A percentile compares a stretch with the other conserved stretches of the same genome.
These are phyloP conservation scores for Jamesozyma gamospora DNA, from an alignment of 805 yeast genomes.

Conservation along the genomic window DNA sequence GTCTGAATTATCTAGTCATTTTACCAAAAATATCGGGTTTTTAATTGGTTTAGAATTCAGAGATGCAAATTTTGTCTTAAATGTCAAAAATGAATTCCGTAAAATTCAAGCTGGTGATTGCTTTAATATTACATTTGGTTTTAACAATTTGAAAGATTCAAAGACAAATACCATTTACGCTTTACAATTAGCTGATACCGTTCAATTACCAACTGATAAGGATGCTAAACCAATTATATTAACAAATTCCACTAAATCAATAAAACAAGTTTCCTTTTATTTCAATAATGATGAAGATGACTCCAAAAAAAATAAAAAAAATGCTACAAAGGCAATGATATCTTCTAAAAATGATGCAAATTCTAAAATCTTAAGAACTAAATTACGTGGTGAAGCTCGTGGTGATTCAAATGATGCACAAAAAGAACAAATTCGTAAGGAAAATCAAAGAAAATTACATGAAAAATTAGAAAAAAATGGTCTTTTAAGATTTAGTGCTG, in stretches of 20 bases:
- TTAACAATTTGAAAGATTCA: constrained; percentile 47
- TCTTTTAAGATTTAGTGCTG: constrained; percentile 65
- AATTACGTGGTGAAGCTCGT: constrained; percentile 66
- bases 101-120: constrained; percentile 61
- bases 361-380: constrained; percentile 67
- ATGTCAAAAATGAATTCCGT: constrained; percentile 56
- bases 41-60: constrained; percentile 82
- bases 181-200: constrained; percentile 70
- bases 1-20: constrained; percentile 54
- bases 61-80: constrained; percentile 65
- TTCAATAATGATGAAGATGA: constrained; percentile 60
- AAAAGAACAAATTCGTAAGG: constrained; percentile 67
- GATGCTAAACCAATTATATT: constrained; percentile 47
- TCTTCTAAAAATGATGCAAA: constrained; percentile 30
- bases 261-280: constrained; percentile 72
- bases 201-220: constrained; percentile 46
- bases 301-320: constrained; percentile 34
- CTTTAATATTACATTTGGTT: constrained; percentile 68
- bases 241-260: constrained; percentile 63
- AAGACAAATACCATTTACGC: constrained; percentile 53
- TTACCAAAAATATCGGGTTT: constrained; percentile 79
- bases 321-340: constrained; percentile 16
- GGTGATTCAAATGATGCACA: constrained; percentile 60
- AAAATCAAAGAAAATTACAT: constrained; percentile 73
- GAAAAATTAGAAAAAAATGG: constrained; percentile 84